These are phyloP conservation scores for Aspergillus wentii DNA, from an alignment of 495 filamentous ascomycete genomes.

Conservation along the genomic window DNA sequence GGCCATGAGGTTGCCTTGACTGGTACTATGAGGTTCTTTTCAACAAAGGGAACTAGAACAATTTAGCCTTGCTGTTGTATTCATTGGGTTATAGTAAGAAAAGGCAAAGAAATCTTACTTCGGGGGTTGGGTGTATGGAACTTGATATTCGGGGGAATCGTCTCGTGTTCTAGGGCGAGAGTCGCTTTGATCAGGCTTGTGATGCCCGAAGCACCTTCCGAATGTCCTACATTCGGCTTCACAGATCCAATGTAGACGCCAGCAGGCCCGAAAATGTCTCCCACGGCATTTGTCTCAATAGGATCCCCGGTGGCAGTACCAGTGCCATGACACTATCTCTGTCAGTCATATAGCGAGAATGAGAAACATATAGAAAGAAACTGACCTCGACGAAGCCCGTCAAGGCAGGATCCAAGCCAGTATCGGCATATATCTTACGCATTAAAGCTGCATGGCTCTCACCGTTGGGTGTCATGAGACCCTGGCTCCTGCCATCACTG, in stretches of 20 bases:
- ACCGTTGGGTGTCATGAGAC: background rate
- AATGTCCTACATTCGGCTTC: conserved; percentile 46
- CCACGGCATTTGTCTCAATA: conserved; percentile 39
- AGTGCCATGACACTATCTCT: conserved; percentile 27
- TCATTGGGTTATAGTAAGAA: too few species aligned
- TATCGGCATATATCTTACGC: conserved; percentile 20
- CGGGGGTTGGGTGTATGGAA: background rate
- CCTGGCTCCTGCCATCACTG: conserved; percentile 20
- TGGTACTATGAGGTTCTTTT: background rate
- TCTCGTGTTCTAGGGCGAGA: conserved; percentile 38
- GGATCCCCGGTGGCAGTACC: conserved; percentile 32
- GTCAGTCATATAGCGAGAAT: background rate
- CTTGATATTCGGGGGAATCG: conserved; percentile 42
- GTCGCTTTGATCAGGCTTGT: conserved; percentile 52
- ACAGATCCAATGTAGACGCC: background rate
- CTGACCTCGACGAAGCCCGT: conserved; percentile 19
- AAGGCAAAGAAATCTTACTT: background rate
- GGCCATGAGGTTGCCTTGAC: conserved; percentile 17
- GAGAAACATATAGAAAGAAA: background rate
- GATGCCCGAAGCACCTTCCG: conserved; percentile 43
- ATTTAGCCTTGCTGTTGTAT: too few species aligned
- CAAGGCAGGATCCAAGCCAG: conserved; percentile 8
- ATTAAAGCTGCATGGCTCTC: conserved; percentile 12
- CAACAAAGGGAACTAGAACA: background rate
- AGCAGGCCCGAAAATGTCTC: conserved; percentile 25